Evolutionary conservation across 1,284 basidiomycete genomes (phyloP).

Genomic region (Puccinia novopanici): DNA sequence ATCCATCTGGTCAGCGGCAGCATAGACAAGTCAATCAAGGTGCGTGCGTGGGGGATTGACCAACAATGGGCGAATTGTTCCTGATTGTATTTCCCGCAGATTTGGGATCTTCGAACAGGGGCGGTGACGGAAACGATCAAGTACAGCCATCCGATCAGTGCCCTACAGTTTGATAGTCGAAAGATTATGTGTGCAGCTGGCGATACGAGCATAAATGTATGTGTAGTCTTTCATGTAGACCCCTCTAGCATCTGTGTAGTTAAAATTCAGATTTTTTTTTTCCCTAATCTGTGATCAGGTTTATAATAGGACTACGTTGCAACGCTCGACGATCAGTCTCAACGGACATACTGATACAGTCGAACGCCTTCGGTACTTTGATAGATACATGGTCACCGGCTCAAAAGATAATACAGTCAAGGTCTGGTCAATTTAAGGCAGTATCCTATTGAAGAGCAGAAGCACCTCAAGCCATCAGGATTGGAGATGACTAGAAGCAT

Average conservation of each 20-base stretch:
- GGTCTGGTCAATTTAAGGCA: conserved; percentile 81
- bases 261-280: not conserved
- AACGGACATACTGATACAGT: conserved; percentile 90
- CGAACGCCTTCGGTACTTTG: conserved; percentile 92
- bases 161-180: conserved; percentile 86
- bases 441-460: not conserved
- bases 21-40: conserved; percentile 87
- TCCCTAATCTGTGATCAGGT: conserved; percentile 64
- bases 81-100: not conserved
- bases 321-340: conserved; percentile 76
- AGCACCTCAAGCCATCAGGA: not conserved
- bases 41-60: conserved; percentile 61
- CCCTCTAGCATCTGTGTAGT: not conserved
- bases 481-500: too few relatives aligned
- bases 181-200: conserved; percentile 85
- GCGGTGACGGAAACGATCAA: conserved; percentile 82
- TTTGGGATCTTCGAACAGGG: conserved; percentile 92
- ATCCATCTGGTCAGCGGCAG: conserved; percentile 86
- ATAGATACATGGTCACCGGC: conserved; percentile 88
- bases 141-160: conserved; percentile 87
- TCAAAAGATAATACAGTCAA: conserved; percentile 85
- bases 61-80: conserved; percentile 46
- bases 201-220: conserved; percentile 74
- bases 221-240: conserved; percentile 57
- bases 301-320: conserved; percentile 91